Conservation (phyloP, 495 filamentous ascomycete genomes). For the Pyronema domesticum region DNA sequence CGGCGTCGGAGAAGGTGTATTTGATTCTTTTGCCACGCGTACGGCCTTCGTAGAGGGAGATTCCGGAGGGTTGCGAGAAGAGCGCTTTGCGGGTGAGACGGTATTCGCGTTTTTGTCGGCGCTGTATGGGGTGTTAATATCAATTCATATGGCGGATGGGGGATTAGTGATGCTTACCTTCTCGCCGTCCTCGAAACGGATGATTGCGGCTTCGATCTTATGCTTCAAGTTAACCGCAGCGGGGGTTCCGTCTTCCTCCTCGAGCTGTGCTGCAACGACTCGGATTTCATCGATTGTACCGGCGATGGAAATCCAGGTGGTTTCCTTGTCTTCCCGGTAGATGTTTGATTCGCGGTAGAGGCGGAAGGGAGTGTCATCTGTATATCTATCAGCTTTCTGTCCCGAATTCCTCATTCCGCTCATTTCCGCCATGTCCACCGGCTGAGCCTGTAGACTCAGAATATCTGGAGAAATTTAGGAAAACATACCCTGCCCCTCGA, state of each 20-base stretch:
- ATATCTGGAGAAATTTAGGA: no score
- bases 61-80: conserved; percentile 71
- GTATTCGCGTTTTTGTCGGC: conserved; percentile 85
- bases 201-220: conserved; percentile 62
- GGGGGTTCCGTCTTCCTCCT: conserved; percentile 53
- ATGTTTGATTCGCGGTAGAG: conserved; percentile 93
- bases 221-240: conserved; percentile 59
- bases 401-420: not conserved
- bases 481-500: conserved; percentile 46
- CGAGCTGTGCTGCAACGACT: conserved; percentile 52
- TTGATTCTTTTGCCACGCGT: conserved; percentile 89
- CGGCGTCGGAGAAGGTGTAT: conserved; percentile 87
- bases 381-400: conserved; percentile 9
- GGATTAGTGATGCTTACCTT: conserved; percentile 38
- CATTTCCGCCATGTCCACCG: not conserved
- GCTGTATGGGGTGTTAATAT: conserved; percentile 36
- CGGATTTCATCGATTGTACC: conserved; percentile 77
- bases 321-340: conserved; percentile 38
- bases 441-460: no score
- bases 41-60: conserved; percentile 88
- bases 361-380: conserved; percentile 82
- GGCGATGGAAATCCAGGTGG: conserved; percentile 83
- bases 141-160: not conserved
- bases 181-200: conserved; percentile 87
- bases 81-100: conserved; percentile 67